Evolutionary conservation across 805 yeast genomes (phyloP).

Genomic region (Metschnikowia lachancei): DNA sequence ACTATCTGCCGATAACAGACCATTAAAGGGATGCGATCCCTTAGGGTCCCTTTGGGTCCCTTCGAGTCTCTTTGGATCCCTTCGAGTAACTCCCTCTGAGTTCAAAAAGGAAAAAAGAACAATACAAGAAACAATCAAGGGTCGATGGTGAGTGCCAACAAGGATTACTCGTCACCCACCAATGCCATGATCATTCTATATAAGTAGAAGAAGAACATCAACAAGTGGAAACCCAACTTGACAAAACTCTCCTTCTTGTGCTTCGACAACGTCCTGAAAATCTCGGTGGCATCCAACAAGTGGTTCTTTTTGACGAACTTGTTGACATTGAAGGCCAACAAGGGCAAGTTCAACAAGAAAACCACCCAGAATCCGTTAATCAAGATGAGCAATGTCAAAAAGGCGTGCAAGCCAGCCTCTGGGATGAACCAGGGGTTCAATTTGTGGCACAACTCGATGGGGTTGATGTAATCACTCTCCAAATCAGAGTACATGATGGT

Average conservation of each 20-base stretch:
- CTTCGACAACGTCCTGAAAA: conserved; percentile 87
- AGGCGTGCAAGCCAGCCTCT: conserved; percentile 81
- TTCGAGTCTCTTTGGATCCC: too few species aligned
- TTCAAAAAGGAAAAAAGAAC: too few species aligned
- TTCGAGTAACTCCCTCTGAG: too few species aligned
- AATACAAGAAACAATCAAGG: neutral
- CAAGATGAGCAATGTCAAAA: conserved; percentile 66
- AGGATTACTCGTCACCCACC: conserved; percentile 55
- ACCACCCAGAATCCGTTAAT: conserved; percentile 92
- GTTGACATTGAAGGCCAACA: conserved; percentile 79
- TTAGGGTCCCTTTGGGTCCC: too few species aligned
- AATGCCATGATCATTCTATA: conserved; percentile 95
- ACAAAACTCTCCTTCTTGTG: conserved; percentile 90
- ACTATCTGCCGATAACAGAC: too few species aligned
- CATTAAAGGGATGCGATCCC: too few species aligned
- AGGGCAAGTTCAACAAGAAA: conserved; percentile 77
- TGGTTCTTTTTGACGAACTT: conserved; percentile 78
- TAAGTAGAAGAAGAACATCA: conserved; percentile 92
- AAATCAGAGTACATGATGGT: conserved; percentile 93
- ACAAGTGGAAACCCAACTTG: conserved; percentile 85
- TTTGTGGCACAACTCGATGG: conserved; percentile 91
- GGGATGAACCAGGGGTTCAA: conserved; percentile 87
- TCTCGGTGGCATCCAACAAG: conserved; percentile 93
- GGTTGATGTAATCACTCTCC: conserved; percentile 95
- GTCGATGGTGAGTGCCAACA: neutral